Conservation (phyloP, 164 flowering plant species). For the Akebia trifoliata region DNA sequence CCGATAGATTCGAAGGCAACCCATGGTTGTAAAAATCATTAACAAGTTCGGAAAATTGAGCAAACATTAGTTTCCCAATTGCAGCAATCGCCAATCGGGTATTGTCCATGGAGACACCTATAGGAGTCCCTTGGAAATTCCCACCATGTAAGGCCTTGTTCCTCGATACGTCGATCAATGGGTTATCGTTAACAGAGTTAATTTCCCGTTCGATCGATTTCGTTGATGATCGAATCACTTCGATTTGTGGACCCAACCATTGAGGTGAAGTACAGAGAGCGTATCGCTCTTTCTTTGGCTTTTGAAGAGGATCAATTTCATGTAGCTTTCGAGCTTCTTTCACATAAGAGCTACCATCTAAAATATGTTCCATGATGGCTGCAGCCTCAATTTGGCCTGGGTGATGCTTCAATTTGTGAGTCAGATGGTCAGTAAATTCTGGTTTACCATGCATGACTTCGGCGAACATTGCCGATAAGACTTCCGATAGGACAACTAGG, state of each 20-base stretch:
- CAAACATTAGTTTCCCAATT: conserved; percentile 63
- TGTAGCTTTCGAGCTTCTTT: conserved; percentile 39
- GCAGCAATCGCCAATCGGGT: conserved; percentile 52
- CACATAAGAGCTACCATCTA: conserved; percentile 47
- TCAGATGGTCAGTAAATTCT: conserved; percentile 55
- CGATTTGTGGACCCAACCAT: conserved; percentile 57
- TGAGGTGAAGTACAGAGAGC: conserved; percentile 67
- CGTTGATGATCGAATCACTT: conserved; percentile 51
- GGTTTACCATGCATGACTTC: conserved; percentile 71
- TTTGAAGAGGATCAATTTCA: conserved; percentile 50
- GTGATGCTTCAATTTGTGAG: conserved; percentile 59
- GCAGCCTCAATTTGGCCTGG: conserved; percentile 71
- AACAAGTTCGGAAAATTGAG: conserved; percentile 63
- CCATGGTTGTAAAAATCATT: conserved; percentile 66
- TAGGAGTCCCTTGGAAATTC: conserved; percentile 66
- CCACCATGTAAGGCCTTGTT: conserved; percentile 69
- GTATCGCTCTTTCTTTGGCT: conserved; percentile 66
- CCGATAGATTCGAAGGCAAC: conserved; percentile 54
- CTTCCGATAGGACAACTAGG: conserved; percentile 39
- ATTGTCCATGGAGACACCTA: conserved; percentile 74
- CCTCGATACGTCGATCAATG: conserved; percentile 54
- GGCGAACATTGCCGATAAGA: conserved; percentile 51
- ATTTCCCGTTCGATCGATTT: conserved; percentile 56
- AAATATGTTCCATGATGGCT: conserved; percentile 60
- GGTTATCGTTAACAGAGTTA: conserved; percentile 68